Percentiles rank a stretch among this genome's conserved stretches.
Evolutionary conservation across 768 basidiomycete species (phyloP).

Genomic region (Auricularia heimuer): DNA sequence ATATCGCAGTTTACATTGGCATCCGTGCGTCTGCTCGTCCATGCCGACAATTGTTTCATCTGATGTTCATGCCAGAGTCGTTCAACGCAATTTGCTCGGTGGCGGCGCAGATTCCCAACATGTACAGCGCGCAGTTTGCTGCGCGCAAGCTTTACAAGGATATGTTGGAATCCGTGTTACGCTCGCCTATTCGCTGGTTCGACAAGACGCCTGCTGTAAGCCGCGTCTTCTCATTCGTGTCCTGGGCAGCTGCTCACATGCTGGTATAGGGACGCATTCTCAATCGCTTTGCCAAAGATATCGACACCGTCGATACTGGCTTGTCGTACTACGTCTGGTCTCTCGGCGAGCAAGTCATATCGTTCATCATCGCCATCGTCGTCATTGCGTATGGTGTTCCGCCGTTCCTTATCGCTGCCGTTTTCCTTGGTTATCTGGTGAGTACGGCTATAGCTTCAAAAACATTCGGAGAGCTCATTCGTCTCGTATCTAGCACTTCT

Average conservation of each 20-base stretch:
- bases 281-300: slow-evolving; percentile 13
- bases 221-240: neutral
- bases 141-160: slow-evolving; percentile 14
- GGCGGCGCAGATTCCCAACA: neutral
- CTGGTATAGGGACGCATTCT: neutral
- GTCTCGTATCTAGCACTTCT: neutral
- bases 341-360: slow-evolving; percentile 19
- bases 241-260: neutral
- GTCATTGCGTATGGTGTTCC: slow-evolving; percentile 14
- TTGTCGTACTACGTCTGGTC: slow-evolving; percentile 18
- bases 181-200: slow-evolving; percentile 19
- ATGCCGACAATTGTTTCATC: neutral
- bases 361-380: neutral
- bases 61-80: neutral
- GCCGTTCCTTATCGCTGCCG: slow-evolving; percentile 6
- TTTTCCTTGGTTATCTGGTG: slow-evolving; percentile 5
- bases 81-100: neutral
- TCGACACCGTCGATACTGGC: slow-evolving; percentile 19
- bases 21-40: slow-evolving; percentile 1
- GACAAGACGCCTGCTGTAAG: slow-evolving; percentile 19
- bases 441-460: neutral
- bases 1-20: neutral
- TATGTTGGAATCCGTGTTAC: slow-evolving; percentile 13
- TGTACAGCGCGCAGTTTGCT: slow-evolving; percentile 12
- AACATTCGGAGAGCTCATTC: neutral